Evolutionary conservation across 192 early-diverging fungal species (phyloP).

Genomic region (Coemansia sp.): DNA sequence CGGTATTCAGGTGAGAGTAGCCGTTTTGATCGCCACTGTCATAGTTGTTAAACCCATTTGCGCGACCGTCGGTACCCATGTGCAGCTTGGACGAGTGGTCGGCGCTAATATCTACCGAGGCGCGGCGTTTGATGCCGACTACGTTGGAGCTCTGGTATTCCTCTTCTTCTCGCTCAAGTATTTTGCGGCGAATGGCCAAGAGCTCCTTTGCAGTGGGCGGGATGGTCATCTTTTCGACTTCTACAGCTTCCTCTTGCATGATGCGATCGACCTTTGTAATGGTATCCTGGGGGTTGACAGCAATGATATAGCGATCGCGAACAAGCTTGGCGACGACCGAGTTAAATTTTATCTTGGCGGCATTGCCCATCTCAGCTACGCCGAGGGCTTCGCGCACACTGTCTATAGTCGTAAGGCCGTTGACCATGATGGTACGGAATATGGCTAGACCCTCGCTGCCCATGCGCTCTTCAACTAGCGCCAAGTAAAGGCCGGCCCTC

Average conservation of each 20-base stretch:
- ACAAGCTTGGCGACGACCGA: conserved; percentile 55
- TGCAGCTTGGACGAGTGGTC: conserved; percentile 17
- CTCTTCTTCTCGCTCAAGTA: conserved; percentile 53
- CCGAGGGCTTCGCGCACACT: conserved; percentile 27
- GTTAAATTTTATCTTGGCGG: conserved; percentile 30
- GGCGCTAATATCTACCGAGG: conserved; percentile 13
- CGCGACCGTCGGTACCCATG: conserved; percentile 14
- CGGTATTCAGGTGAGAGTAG: background rate
- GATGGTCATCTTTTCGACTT: conserved; percentile 59
- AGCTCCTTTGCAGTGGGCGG: conserved; percentile 68
- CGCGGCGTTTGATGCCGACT: conserved; percentile 58
- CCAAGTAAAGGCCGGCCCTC: conserved; percentile 61
- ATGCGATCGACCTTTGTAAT: conserved; percentile 61
- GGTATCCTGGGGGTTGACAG: conserved; percentile 62
- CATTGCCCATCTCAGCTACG: conserved; percentile 15
- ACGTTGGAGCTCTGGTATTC: conserved; percentile 52
- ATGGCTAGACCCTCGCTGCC: conserved; percentile 60
- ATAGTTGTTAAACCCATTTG: conserved; percentile 1
- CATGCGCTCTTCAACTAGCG: conserved; percentile 58
- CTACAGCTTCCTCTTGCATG: conserved; percentile 64
- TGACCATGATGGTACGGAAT: conserved; percentile 56
- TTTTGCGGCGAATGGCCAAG: conserved; percentile 50
- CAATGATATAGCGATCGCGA: conserved; percentile 63
- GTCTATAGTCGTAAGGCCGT: conserved; percentile 41
- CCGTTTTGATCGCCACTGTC: conserved; percentile 2